A percentile compares a stretch with the other conserved stretches of the same genome.
These are phyloP conservation scores for Cercospora sp. DNA, from an alignment of 2,329 filamentous ascomycete genomes.

Conservation along the genomic window DNA sequence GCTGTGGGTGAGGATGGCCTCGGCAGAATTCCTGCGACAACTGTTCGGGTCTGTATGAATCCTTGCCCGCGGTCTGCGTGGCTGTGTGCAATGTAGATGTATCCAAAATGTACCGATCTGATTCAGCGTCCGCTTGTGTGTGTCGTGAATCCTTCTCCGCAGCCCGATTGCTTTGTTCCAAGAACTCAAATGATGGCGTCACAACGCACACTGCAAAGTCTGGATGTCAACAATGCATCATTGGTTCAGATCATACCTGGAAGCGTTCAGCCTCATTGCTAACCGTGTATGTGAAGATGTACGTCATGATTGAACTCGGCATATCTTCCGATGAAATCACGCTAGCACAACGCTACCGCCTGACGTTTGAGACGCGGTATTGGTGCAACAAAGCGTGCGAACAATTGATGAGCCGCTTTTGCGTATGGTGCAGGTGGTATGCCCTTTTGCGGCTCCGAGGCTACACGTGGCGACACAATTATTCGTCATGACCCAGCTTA, in stretches of 20 bases:
- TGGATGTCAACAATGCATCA: not conserved
- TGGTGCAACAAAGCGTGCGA: conserved; percentile 9
- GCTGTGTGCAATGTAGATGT: not conserved
- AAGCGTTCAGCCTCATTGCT: not conserved
- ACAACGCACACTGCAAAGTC: not conserved
- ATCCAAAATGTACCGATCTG: not conserved
- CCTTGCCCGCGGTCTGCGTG: not conserved
- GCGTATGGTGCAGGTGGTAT: conserved; percentile 6
- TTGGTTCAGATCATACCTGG: not conserved
- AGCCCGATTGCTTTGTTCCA: not conserved
- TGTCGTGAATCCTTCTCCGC: not conserved
- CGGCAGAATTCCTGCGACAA: not conserved
- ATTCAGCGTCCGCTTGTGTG: not conserved
- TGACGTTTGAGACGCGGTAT: not conserved
- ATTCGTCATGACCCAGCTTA: conserved; percentile 4
- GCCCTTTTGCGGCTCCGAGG: not conserved
- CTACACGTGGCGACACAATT: conserved; percentile 11
- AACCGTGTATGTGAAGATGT: not conserved
- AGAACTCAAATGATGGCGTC: not conserved
- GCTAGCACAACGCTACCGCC: conserved; percentile 1
- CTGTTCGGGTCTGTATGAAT: not conserved
- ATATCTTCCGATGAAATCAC: not conserved
- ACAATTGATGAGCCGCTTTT: conserved; percentile 8
- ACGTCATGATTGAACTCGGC: conserved; percentile 12
- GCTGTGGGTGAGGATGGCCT: not conserved